Conservation (phyloP, 2,329 filamentous ascomycete genomes). For the Alternaria rosae region DNA sequence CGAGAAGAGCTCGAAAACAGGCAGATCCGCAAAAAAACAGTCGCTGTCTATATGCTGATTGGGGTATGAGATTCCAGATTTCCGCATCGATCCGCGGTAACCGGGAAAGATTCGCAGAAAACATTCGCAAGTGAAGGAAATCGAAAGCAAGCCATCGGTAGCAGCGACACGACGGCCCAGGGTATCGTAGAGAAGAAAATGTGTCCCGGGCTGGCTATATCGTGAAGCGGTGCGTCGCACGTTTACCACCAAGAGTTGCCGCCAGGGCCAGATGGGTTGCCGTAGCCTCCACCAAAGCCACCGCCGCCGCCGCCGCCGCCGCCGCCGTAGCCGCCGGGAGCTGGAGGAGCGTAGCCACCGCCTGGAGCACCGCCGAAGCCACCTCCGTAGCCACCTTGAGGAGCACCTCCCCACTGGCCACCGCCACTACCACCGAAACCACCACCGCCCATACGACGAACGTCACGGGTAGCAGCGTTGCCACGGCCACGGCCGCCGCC, state of each 20-base stretch:
- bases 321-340: constrained; percentile 55
- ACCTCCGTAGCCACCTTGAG: constrained; percentile 60
- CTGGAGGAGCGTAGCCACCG: constrained; percentile 55
- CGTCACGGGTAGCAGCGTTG: constrained; percentile 78
- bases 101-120: constrained; percentile 46
- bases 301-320: constrained; percentile 48
- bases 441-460: constrained; percentile 70
- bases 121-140: constrained; percentile 39
- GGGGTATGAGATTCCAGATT: constrained; percentile 57
- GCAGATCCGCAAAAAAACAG: constrained; percentile 55
- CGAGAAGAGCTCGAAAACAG: constrained; percentile 51
- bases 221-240: constrained; percentile 21
- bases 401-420: constrained; percentile 44
- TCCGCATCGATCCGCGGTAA: constrained; percentile 47
- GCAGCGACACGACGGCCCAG: constrained; percentile 33
- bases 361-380: constrained; percentile 58
- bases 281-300: constrained; percentile 65
- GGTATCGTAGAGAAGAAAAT: constrained; percentile 30
- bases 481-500: constrained; percentile 76
- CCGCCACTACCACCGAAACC: constrained; percentile 60
- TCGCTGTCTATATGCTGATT: constrained; percentile 61
- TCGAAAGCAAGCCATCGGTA: constrained; percentile 28
- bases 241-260: constrained; percentile 74
- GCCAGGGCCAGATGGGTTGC: constrained; percentile 70
- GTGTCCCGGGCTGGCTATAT: constrained; percentile 39